Percentiles rank a stretch among this genome's conserved stretches.
phyloP scores from a whole-genome alignment of 805 yeast genomes.

The Schizosaccharomyces osmophilus region DNA sequence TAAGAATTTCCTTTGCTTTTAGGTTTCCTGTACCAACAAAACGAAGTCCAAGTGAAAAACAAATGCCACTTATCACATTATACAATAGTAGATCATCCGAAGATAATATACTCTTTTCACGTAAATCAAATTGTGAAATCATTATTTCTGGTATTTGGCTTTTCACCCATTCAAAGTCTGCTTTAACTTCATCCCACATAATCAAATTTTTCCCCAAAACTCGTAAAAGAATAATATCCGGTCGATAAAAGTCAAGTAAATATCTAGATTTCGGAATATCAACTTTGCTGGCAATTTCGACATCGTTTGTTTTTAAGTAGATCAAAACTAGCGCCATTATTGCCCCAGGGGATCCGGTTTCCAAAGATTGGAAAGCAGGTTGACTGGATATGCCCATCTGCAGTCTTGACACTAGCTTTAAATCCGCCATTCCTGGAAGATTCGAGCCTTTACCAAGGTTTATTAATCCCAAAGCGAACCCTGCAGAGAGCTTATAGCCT shows the following conservation, averaged over 20 bases:
- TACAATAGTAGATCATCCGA: slow-evolving; percentile 39
- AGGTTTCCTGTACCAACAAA: slow-evolving; percentile 45
- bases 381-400: slow-evolving; percentile 22
- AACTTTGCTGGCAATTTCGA: slow-evolving; percentile 34
- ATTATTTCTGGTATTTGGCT: slow-evolving; percentile 28
- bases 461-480: slow-evolving; percentile 63
- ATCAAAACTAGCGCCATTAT: slow-evolving; percentile 51
- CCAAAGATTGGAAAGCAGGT: slow-evolving; percentile 11
- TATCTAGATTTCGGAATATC: slow-evolving; percentile 28
- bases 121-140: slow-evolving; percentile 7
- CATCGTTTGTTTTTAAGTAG: slow-evolving; percentile 41
- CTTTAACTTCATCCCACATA: slow-evolving; percentile 42
- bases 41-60: slow-evolving; percentile 49
- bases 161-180: slow-evolving; percentile 29
- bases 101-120: slow-evolving; percentile 15
- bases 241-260: slow-evolving; percentile 44
- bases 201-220: slow-evolving; percentile 40
- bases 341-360: slow-evolving; percentile 13
- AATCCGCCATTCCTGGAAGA: slow-evolving; percentile 33
- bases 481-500: slow-evolving; percentile 68
- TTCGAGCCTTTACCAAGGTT: slow-evolving; percentile 56
- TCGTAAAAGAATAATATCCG: slow-evolving; percentile 47
- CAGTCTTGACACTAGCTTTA: slow-evolving; percentile 36
- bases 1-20: slow-evolving; percentile 28
- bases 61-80: slow-evolving; percentile 48